These are phyloP conservation scores for Spencermartinsiella ligniputridi DNA, from an alignment of 1,139 yeast species.

Conservation along the genomic window DNA sequence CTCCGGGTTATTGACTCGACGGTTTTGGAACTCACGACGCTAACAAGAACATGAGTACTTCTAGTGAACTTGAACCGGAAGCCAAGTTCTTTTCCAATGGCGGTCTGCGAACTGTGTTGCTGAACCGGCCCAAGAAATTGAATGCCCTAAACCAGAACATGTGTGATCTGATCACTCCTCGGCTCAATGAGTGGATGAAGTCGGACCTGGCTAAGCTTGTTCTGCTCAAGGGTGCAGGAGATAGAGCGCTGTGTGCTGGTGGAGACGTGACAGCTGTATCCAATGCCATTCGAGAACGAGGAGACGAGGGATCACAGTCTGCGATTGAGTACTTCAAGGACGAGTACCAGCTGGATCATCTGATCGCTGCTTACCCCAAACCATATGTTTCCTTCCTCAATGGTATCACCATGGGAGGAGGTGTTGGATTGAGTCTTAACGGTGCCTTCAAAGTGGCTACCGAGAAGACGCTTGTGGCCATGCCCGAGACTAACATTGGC, in stretches of 20 bases:
- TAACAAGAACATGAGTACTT: constrained; percentile 1
- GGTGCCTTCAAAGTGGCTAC: constrained; percentile 93
- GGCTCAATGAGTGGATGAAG: constrained; percentile 72
- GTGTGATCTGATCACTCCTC: constrained; percentile 70
- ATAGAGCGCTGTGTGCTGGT: constrained; percentile 57
- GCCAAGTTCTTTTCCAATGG: constrained; percentile 62
- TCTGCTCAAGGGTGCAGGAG: constrained; percentile 63
- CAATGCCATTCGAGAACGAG: constrained; percentile 45
- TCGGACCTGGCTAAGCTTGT: constrained; percentile 60
- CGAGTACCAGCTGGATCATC: constrained; percentile 79
- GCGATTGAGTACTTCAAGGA: constrained; percentile 66
- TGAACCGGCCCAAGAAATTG: constrained; percentile 78
- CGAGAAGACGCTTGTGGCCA: constrained; percentile 84
- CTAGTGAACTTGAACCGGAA: constrained; percentile 33
- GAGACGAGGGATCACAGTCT: constrained; percentile 30
- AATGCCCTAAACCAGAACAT: constrained; percentile 80
- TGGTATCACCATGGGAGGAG: constrained; percentile 98
- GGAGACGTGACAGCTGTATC: constrained; percentile 85
- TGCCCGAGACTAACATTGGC: constrained; percentile 98
- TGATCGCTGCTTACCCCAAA: constrained; percentile 74
- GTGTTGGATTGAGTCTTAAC: constrained; percentile 88
- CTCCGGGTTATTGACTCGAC: neutral
- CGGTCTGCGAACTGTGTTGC: constrained; percentile 67
- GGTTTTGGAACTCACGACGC: neutral
- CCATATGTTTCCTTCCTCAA: constrained; percentile 83